Evolutionary conservation across 2,329 filamentous ascomycete species (phyloP).

Genomic region (Arthrobotrys iridis): DNA sequence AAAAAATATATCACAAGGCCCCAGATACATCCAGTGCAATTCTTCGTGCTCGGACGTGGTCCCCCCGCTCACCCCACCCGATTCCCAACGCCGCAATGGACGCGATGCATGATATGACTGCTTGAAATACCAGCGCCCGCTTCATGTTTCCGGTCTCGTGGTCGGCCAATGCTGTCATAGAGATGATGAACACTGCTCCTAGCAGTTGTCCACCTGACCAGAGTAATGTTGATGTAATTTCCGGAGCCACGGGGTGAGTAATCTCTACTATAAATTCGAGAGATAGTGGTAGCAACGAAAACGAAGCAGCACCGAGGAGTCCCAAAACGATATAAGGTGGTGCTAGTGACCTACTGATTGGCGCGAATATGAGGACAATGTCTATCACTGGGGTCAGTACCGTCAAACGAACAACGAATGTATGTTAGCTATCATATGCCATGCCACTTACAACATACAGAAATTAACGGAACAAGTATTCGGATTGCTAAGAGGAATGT

Average conservation of each 20-base stretch:
- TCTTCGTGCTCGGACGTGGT: slow-evolving; percentile 20
- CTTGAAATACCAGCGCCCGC: slow-evolving; percentile 79
- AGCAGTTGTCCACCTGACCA: slow-evolving; percentile 89
- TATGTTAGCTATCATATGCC: neutral
- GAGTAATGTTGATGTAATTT: slow-evolving; percentile 81
- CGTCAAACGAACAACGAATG: neutral
- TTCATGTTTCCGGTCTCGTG: slow-evolving; percentile 77
- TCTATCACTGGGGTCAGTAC: slow-evolving; percentile 61
- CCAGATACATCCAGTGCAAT: slow-evolving; percentile 26
- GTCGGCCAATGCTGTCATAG: slow-evolving; percentile 78
- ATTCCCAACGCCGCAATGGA: slow-evolving; percentile 25
- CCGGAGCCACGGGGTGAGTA: slow-evolving; percentile 85
- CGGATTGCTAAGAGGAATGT: slow-evolving; percentile 78
- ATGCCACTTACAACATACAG: slow-evolving; percentile 65
- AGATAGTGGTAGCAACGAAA: slow-evolving; percentile 81
- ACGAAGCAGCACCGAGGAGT: slow-evolving; percentile 80
- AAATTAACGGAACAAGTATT: slow-evolving; percentile 77
- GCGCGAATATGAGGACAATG: slow-evolving; percentile 83
- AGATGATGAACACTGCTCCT: slow-evolving; percentile 83
- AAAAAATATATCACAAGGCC: neutral
- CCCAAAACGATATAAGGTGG: slow-evolving; percentile 80
- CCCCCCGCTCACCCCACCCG: slow-evolving; percentile 5
- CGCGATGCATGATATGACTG: slow-evolving; percentile 67
- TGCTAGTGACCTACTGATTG: slow-evolving; percentile 69
- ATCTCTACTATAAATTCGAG: slow-evolving; percentile 89